A percentile compares a stretch with the other conserved stretches of the same genome.
phyloP scores from a whole-genome alignment of 768 basidiomycete species.

The Scleroderma bovista region DNA sequence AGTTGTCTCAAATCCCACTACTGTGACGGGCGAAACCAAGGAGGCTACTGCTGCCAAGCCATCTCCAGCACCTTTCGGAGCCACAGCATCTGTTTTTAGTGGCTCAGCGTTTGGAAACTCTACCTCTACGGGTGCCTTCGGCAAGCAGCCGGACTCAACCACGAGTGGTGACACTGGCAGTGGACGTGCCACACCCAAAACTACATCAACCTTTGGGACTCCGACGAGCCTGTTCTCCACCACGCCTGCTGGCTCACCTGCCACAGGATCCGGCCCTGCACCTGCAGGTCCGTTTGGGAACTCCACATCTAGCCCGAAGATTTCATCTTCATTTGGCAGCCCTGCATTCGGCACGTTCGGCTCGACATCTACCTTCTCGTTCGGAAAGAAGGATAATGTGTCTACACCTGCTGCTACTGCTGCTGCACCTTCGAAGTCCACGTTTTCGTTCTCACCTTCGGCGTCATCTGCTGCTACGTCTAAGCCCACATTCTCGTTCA shows the following conservation, averaged over 20 bases:
- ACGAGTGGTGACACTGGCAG: slow-evolving; percentile 6
- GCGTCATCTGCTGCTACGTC: neutral
- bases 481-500: slow-evolving; percentile 18
- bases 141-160: slow-evolving; percentile 8
- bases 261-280: slow-evolving; percentile 2
- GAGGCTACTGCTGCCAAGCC: slow-evolving; percentile 11
- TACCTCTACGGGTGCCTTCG: slow-evolving; percentile 9
- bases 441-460: neutral
- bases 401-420: slow-evolving; percentile 1
- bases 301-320: slow-evolving; percentile 2
- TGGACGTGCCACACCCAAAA: slow-evolving; percentile 17
- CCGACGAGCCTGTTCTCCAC: slow-evolving; percentile 12
- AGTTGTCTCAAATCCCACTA: slow-evolving; percentile 9
- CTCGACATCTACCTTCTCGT: slow-evolving; percentile 9
- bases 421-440: neutral
- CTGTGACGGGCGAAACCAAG: slow-evolving; percentile 17
- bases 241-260: slow-evolving; percentile 12
- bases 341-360: slow-evolving; percentile 4
- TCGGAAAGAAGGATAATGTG: slow-evolving; percentile 14
- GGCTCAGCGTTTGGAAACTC: slow-evolving; percentile 13
- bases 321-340: slow-evolving; percentile 1
- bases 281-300: slow-evolving; percentile 6
- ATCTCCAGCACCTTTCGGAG: slow-evolving; percentile 1
- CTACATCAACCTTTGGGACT: slow-evolving; percentile 10
- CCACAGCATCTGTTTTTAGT: slow-evolving; percentile 12